phyloP scores from a whole-genome alignment of 306 rosid genomes.

The Myrica gale region DNA sequence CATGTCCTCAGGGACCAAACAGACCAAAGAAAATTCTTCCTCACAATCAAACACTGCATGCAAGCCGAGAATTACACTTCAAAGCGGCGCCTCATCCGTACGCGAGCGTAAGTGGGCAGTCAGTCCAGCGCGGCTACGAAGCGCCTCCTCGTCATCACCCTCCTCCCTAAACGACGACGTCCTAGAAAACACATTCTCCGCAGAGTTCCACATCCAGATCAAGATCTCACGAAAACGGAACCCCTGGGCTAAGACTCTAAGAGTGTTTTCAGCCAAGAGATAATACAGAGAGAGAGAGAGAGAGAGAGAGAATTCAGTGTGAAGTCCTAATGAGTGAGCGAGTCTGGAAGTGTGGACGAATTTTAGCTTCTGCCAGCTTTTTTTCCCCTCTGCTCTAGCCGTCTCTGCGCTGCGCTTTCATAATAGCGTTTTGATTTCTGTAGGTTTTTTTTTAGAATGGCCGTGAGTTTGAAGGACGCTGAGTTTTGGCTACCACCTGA shows the following conservation, averaged over 20 bases:
- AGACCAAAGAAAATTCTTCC: neutral
- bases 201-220: slow-evolving; percentile 84
- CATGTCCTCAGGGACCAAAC: slow-evolving; percentile 24
- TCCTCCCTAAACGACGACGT: slow-evolving; percentile 56
- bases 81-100: slow-evolving; percentile 70
- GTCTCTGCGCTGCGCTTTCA: too few species aligned
- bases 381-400: too few species aligned
- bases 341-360: too few species aligned
- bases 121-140: slow-evolving; percentile 94
- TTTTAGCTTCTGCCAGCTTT: too few species aligned
- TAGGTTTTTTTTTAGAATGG: slow-evolving; percentile 25
- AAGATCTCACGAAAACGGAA: slow-evolving; percentile 13
- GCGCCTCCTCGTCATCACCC: slow-evolving; percentile 75
- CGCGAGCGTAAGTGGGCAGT: slow-evolving; percentile 77
- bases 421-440: neutral
- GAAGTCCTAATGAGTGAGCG: too few species aligned
- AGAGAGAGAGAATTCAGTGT: too few species aligned
- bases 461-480: slow-evolving; percentile 57
- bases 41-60: neutral
- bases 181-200: slow-evolving; percentile 66
- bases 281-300: neutral
- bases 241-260: too few species aligned
- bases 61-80: neutral
- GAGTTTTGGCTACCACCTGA: slow-evolving; percentile 77
- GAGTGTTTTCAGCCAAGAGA: neutral